Conservation (phyloP, 768 basidiomycete species). For the Lactarius vividus region DNA sequence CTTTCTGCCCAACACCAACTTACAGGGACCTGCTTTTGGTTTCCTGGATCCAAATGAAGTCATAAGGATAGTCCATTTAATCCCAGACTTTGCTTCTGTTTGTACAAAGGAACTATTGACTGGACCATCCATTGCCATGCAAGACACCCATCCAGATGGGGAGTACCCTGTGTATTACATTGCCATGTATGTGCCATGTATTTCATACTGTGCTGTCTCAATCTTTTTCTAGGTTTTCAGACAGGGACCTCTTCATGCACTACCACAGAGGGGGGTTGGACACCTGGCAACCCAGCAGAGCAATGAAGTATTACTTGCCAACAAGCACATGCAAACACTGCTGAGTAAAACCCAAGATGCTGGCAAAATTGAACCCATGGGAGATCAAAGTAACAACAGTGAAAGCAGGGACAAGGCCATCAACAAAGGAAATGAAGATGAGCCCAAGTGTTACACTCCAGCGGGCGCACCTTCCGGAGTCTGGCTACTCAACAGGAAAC, state of each 20-base stretch:
- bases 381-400: too few species aligned
- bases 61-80: constrained; percentile 32
- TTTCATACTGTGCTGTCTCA: too few species aligned
- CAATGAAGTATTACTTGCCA: background rate
- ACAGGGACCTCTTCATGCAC: constrained; percentile 33
- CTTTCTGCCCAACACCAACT: constrained; percentile 25
- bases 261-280: constrained; percentile 30
- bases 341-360: too few species aligned
- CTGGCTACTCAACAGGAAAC: too few species aligned
- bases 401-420: too few species aligned
- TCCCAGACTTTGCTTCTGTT: constrained; percentile 33
- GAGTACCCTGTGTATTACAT: constrained; percentile 31
- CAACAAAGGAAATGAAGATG: too few species aligned
- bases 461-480: too few species aligned
- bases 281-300: constrained; percentile 16
- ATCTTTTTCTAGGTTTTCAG: constrained; percentile 30
- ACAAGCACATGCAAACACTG: background rate
- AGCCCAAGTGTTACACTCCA: too few species aligned
- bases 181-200: constrained; percentile 29
- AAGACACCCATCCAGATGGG: constrained; percentile 4
- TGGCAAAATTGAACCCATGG: too few species aligned
- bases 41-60: constrained; percentile 34
- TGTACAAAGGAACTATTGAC: background rate
- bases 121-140: background rate
- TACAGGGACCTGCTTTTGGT: constrained; percentile 30